Evolutionary conservation across 2,329 filamentous ascomycete species (phyloP), one percentile per base, ranked within the genome.

Genomic region (Ceratocystis harringtonii): DNA sequence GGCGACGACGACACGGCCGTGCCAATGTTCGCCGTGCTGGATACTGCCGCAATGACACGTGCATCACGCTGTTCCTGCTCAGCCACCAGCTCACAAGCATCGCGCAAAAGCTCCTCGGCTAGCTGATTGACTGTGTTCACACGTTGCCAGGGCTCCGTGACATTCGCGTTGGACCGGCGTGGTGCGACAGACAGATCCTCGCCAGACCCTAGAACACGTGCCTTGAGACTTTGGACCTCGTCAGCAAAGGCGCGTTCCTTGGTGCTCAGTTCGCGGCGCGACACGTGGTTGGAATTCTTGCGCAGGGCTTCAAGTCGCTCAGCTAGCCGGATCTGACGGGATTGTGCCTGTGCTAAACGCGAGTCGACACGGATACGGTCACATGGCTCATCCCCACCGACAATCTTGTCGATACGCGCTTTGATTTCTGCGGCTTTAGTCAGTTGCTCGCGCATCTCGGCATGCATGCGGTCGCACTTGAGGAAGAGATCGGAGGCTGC

Each of bases 401-500:
- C 77, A 66, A 90, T 82, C 50, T 78, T 78, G 69, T 91, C 87
- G 36, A 91, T 83, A 69, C 83, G 83, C 48, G 78, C 77, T 71
- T 83, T 84, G 50, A 89, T 80, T 70, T 87, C 82, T 64, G 84
- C 82, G 32, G 83, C 85, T 69, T 85, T 84, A 68, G 76, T 76
- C 28, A 91, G 80, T 72, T 92, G 88, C 68, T 85, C 82, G 68
- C 78, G 78, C 52, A 91, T 78, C 71, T 91, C 87, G 19, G 79
- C 77, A 70, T 87, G 84, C 30, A 92, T 78, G 58, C 84, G 79
- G 69, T 87, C 81, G 68, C 87, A 89, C 65, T 85, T 81, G 30
- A 85, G 79, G 75, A 91, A 92, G 5, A 92, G 77, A 70, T 90
- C 87, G 1, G 87, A 83, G 0, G 86, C 88, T 1, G 86, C 88